A percentile compares a stretch with the other conserved stretches of the same genome.
These are phyloP conservation scores for Elongisporangium undulatum DNA, from an alignment of 352 stramenopile genomes.

Conservation along the genomic window DNA sequence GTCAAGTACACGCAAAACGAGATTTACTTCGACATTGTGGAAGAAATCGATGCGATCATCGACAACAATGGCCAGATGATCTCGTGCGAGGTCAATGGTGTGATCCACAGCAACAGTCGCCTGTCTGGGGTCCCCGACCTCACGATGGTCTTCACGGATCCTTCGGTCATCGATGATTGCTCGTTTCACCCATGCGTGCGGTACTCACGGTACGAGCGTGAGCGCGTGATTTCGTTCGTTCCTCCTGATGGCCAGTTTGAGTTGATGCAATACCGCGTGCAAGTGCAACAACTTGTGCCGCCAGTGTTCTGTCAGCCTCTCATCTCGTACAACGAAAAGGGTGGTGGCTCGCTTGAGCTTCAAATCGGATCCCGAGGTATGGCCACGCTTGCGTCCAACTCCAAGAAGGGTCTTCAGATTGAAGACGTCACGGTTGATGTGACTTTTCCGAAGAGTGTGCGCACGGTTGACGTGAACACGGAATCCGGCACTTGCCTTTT, in stretches of 20 bases:
- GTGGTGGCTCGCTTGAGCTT: constrained; percentile 60
- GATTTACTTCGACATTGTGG: constrained; percentile 98
- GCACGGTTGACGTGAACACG: constrained; percentile 93
- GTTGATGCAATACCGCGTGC: constrained; percentile 86
- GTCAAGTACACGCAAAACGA: constrained; percentile 97
- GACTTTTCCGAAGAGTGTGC: constrained; percentile 95
- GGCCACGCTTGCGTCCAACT: constrained; percentile 73
- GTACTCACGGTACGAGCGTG: constrained; percentile 94
- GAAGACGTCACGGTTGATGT: constrained; percentile 94
- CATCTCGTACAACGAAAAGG: constrained; percentile 79
- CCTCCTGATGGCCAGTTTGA: constrained; percentile 98
- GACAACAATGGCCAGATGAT: constrained; percentile 89
- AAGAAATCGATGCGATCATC: constrained; percentile 98
- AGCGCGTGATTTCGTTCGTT: constrained; percentile 97
- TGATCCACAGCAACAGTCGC: constrained; percentile 94
- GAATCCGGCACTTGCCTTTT: constrained; percentile 93
- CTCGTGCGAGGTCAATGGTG: constrained; percentile 93
- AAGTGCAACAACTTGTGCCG: constrained; percentile 77
- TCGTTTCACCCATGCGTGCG: constrained; percentile 98
- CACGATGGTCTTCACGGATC: constrained; percentile 95
- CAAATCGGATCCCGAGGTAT: constrained; percentile 71
- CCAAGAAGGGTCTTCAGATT: constrained; percentile 72
- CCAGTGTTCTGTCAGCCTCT: constrained; percentile 88
- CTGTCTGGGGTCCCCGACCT: constrained; percentile 97
- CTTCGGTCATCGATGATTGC: constrained; percentile 96